These are phyloP conservation scores for Dalbergia cochinchinensis DNA, from an alignment of 306 rosid species.

Conservation along the genomic window DNA sequence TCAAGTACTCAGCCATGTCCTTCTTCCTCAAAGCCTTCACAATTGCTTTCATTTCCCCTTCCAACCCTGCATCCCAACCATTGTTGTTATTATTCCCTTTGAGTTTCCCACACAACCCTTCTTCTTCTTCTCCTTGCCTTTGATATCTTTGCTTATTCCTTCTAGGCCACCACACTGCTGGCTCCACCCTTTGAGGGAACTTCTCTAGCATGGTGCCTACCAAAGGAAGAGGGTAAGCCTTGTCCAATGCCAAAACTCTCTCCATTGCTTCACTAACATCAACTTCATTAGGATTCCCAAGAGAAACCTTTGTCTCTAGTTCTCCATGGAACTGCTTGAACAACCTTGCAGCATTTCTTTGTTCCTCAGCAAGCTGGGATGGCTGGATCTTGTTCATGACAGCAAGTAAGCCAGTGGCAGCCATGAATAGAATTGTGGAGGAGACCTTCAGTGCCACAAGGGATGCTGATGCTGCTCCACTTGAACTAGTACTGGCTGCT, in stretches of 20 bases:
- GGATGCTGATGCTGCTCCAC: constrained; percentile 34
- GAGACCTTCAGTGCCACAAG: constrained; percentile 69
- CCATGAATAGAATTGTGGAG: constrained; percentile 66
- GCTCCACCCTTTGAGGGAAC: constrained; percentile 63
- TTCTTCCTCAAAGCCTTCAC: constrained; percentile 52
- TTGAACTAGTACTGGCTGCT: constrained; percentile 47
- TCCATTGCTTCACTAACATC: constrained; percentile 67
- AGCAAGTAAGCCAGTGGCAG: constrained; percentile 66
- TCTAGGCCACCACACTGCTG: constrained; percentile 88
- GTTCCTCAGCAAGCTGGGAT: constrained; percentile 86
- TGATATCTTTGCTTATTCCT: constrained; percentile 7
- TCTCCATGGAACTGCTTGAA: constrained; percentile 76
- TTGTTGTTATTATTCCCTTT: constrained; percentile 33
- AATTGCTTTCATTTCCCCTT: constrained; percentile 68
- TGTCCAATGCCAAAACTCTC: constrained; percentile 80
- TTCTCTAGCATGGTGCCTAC: constrained; percentile 82
- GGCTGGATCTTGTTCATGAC: constrained; percentile 85
- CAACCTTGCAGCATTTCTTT: constrained; percentile 69
- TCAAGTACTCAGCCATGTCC: constrained; percentile 65
- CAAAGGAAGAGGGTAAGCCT: constrained; percentile 84
- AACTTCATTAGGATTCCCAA: constrained; percentile 28
- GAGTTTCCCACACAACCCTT: constrained; percentile 24
- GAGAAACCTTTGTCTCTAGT: constrained; percentile 53
- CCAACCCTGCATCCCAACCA: constrained; percentile 71
- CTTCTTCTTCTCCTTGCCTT: constrained; percentile 16